phyloP scores from a whole-genome alignment of 2,329 filamentous ascomycete genomes.

The Pseudocercospora fuligena region DNA sequence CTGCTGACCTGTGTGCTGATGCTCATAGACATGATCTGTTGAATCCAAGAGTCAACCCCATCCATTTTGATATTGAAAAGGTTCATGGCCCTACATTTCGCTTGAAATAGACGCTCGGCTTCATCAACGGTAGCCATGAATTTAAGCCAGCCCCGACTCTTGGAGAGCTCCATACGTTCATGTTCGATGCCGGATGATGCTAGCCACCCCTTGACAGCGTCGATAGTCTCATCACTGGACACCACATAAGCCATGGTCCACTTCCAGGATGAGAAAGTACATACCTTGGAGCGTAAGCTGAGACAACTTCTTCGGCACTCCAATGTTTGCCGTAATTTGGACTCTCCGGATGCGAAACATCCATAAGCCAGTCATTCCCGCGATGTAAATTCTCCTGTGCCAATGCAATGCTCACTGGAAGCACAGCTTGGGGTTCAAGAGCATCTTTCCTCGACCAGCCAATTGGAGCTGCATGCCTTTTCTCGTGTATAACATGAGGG shows the following conservation, averaged over 20 bases:
- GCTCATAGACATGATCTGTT: slow-evolving; percentile 60
- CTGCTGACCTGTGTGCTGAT: slow-evolving; percentile 54
- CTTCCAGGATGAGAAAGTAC: neutral
- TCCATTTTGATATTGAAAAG: neutral
- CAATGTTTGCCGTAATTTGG: slow-evolving; percentile 50
- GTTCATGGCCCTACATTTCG: slow-evolving; percentile 48
- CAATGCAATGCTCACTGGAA: slow-evolving; percentile 35
- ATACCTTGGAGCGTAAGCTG: slow-evolving; percentile 34
- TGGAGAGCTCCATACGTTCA: slow-evolving; percentile 42
- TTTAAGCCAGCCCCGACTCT: slow-evolving; percentile 47
- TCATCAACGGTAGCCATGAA: slow-evolving; percentile 49
- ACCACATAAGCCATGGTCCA: neutral
- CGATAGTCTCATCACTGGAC: slow-evolving; percentile 33
- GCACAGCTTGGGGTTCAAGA: slow-evolving; percentile 16
- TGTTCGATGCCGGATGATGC: slow-evolving; percentile 39
- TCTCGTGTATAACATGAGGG: slow-evolving; percentile 39
- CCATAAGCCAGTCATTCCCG: slow-evolving; percentile 36
- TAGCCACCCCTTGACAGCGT: slow-evolving; percentile 48
- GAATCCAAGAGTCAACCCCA: neutral
- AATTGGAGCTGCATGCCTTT: slow-evolving; percentile 30
- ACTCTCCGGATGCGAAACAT: slow-evolving; percentile 44
- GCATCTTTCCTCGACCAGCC: slow-evolving; percentile 42
- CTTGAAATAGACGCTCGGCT: slow-evolving; percentile 47
- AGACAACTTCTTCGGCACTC: slow-evolving; percentile 40
- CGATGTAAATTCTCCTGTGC: slow-evolving; percentile 33